Evolutionary conservation across 768 basidiomycete species (phyloP).

Genomic region (Suillus hirtellus): DNA sequence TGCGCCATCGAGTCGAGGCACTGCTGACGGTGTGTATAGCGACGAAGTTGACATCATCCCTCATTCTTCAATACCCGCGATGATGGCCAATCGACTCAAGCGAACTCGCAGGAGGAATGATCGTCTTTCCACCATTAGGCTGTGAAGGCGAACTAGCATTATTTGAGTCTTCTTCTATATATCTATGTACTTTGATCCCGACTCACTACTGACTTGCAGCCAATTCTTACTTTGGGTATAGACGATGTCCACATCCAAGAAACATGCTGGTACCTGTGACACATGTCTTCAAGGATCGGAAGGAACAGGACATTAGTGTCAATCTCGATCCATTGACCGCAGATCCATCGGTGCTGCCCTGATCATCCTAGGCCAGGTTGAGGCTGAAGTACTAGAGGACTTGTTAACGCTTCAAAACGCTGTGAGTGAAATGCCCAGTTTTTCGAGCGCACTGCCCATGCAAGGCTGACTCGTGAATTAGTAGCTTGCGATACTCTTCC

Average conservation of each 20-base stretch:
- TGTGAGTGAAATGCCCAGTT: background rate
- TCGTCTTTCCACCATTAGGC: background rate
- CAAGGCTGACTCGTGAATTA: too few species aligned
- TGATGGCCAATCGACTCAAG: background rate
- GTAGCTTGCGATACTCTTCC: background rate
- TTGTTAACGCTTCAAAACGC: background rate
- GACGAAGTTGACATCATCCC: background rate
- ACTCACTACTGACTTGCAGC: background rate
- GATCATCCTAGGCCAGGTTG: background rate
- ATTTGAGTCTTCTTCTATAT: background rate
- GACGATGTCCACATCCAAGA: background rate
- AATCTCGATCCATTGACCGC: background rate
- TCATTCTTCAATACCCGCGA: background rate
- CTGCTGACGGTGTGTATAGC: background rate
- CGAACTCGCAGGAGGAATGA: background rate
- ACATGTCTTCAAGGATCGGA: background rate
- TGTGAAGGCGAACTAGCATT: background rate
- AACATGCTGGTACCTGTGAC: background rate
- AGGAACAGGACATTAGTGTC: background rate
- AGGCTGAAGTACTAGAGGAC: background rate
- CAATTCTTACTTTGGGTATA: background rate
- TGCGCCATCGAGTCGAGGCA: background rate
- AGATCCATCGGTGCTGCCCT: background rate
- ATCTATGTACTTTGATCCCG: background rate
- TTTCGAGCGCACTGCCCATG: background rate